These are phyloP conservation scores for Histomonas meleagridis DNA, from an alignment of 208 protist genomes.

Conservation along the genomic window DNA sequence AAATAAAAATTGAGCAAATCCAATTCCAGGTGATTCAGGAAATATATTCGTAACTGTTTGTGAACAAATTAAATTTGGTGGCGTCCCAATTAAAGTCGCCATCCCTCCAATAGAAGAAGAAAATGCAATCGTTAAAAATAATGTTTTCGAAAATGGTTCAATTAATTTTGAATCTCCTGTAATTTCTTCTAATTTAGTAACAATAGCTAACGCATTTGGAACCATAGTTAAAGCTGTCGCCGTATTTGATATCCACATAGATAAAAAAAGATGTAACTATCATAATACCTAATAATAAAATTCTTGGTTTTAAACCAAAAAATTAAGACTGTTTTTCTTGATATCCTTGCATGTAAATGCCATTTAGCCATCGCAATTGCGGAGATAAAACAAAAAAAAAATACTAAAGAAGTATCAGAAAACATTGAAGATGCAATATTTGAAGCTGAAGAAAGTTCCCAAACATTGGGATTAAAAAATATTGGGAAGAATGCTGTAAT, in stretches of 20 bases:
- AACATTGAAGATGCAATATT: conserved; percentile 38
- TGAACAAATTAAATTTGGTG: conserved; percentile 45
- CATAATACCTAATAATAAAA: conserved; percentile 46
- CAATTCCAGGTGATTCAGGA: neutral
- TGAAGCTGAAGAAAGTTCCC: conserved; percentile 29
- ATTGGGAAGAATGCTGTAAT: conserved; percentile 44
- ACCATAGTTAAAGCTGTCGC: conserved; percentile 38
- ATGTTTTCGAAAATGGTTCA: neutral
- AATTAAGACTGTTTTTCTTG: conserved; percentile 25
- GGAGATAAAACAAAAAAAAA: conserved; percentile 45
- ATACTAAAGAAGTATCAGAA: conserved; percentile 43
- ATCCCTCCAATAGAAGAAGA: conserved; percentile 42
- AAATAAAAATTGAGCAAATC: conserved; percentile 31
- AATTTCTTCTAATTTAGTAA: conserved; percentile 16
- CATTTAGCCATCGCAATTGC: conserved; percentile 41
- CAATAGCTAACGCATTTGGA: neutral
- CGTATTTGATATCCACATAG: conserved; percentile 49
- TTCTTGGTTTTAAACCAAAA: conserved; percentile 36
- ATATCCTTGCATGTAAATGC: conserved; percentile 39
- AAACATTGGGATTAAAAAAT: conserved; percentile 37
- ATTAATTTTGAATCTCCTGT: neutral
- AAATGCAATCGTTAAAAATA: conserved; percentile 10
- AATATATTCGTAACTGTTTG: neutral
- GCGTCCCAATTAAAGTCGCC: conserved; percentile 46
- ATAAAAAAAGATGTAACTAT: conserved; percentile 38